phyloP scores from a whole-genome alignment of 352 stramenopile genomes.

The Achlya hypogyna region DNA sequence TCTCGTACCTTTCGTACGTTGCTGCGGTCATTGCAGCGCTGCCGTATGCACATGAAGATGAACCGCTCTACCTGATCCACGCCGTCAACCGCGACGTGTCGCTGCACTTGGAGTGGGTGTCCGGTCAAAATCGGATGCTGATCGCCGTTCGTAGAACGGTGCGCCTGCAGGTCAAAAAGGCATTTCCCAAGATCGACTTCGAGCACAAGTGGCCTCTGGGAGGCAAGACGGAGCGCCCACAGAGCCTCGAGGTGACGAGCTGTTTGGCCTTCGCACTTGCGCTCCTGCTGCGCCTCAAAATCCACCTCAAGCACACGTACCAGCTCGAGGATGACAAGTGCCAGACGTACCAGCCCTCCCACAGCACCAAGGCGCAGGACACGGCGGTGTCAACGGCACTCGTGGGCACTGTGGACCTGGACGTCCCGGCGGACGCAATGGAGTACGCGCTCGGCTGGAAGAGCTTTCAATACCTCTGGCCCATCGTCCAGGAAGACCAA shows the following conservation, averaged over 20 bases:
- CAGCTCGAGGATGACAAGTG: constrained; percentile 67
- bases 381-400: not conserved
- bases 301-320: constrained; percentile 62
- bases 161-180: constrained; percentile 43
- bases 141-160: constrained; percentile 29
- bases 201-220: not conserved
- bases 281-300: constrained; percentile 66
- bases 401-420: constrained; percentile 22
- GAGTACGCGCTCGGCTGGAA: constrained; percentile 45
- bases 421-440: constrained; percentile 29
- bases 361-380: constrained; percentile 32
- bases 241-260: constrained; percentile 1
- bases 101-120: constrained; percentile 64
- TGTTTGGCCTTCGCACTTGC: constrained; percentile 43
- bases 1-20: constrained; percentile 74
- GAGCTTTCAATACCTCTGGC: constrained; percentile 45
- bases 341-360: constrained; percentile 63
- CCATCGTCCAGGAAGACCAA: constrained; percentile 50
- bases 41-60: constrained; percentile 72
- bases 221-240: not conserved
- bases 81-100: constrained; percentile 73
- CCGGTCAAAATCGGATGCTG: not conserved
- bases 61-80: constrained; percentile 83
- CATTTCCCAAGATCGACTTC: constrained; percentile 26
- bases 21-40: constrained; percentile 54